Evolutionary conservation across 176 grass and related monocot genomes (phyloP), one percentile per base, ranked within the genome.

Genomic region (Rhipidocladum racemiflorum): DNA sequence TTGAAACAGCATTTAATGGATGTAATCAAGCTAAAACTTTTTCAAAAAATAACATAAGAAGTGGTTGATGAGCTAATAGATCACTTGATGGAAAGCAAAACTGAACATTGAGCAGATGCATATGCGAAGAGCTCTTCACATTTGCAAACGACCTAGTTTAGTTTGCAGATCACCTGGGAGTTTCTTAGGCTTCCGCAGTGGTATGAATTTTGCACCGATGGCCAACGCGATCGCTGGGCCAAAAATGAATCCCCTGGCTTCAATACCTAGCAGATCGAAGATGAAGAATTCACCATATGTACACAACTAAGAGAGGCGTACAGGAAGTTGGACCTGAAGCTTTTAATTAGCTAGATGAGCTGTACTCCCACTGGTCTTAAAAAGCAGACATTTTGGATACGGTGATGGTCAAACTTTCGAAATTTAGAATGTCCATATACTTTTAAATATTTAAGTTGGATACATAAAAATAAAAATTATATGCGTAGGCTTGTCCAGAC

Each of bases 221-320:
- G 86, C 95, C 61, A 98, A 23, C 7, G 95, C 95, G 65, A 98
- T 92, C 57, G 92, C 76, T 7, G 95, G 84, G 39, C 95, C 95
- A 82, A 98, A 93, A 55, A 98, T 91, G 71, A 98, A 98, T 27
- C 95, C 95, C 85, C 95, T 94, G 5, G 95, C 92, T 88, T 98
- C 95, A 86, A 98, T 92, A 18, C 95, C 95, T 97, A 51, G 30
- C 6, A 70, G 20, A 39, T 39, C 38, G 38, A 69, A 50, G 2
- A 54, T 49, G 61, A 36, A 85, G 17, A 75, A 27, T 62, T 23
- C 27, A 40, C 6, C 39, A 70, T 15, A 16, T 30, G 11, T 29
- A 45, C 9, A 59, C 21, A 35, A 17, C n/a, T 67, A 21, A 75
- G 84, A 45, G 0, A 10, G 2, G 14, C 23, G 21, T 5, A 66